Percentiles rank a stretch among this genome's conserved stretches.
Conservation (phyloP, 2,329 filamentous ascomycete species). For the Trichoderma arundinaceum region DNA sequence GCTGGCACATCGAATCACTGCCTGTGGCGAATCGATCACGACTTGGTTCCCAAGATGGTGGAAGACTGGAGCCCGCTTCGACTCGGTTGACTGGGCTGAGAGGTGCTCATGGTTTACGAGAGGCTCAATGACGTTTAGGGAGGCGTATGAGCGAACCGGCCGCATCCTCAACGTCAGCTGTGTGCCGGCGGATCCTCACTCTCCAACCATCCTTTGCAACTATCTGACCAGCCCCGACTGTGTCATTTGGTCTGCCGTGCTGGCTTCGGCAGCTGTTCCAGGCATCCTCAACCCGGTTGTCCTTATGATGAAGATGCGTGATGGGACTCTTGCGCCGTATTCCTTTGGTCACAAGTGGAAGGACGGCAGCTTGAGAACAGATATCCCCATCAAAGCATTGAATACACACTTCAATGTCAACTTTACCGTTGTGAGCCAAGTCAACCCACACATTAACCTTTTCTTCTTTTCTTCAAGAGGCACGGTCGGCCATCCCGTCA, state of each 20-base stretch:
- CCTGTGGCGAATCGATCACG: slow-evolving; percentile 77
- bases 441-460: slow-evolving; percentile 97
- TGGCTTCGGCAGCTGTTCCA: slow-evolving; percentile 93
- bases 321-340: slow-evolving; percentile 82
- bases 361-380: slow-evolving; percentile 89
- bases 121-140: slow-evolving; percentile 90
- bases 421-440: slow-evolving; percentile 86
- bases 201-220: slow-evolving; percentile 88
- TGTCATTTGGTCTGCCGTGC: slow-evolving; percentile 95
- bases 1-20: slow-evolving; percentile 81
- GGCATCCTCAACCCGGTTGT: slow-evolving; percentile 96
- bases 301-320: slow-evolving; percentile 82
- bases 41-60: slow-evolving; percentile 87
- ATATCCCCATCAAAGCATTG: slow-evolving; percentile 91
- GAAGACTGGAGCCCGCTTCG: slow-evolving; percentile 90
- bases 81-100: slow-evolving; percentile 88
- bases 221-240: slow-evolving; percentile 95
- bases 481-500: slow-evolving; percentile 89
- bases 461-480: slow-evolving; percentile 98
- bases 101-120: slow-evolving; percentile 87
- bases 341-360: slow-evolving; percentile 99
- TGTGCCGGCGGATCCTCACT: slow-evolving; percentile 94
- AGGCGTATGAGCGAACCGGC: slow-evolving; percentile 92
- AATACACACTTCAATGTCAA: slow-evolving; percentile 99
- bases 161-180: slow-evolving; percentile 95